phyloP scores from a whole-genome alignment of 192 early-diverging fungal species.

The Backusella morwellensis region DNA sequence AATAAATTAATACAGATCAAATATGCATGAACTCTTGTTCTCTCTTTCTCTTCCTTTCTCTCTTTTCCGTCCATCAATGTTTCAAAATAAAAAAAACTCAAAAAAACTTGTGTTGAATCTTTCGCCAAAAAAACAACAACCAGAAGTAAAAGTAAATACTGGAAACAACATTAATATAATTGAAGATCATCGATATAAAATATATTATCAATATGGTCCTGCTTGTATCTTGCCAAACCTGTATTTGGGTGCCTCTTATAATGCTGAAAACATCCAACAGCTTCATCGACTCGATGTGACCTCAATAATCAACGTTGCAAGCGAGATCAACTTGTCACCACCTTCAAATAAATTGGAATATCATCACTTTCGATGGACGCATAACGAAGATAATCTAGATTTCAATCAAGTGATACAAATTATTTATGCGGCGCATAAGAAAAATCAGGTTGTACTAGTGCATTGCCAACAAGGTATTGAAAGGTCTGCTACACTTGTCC shows the following conservation, averaged over 20 bases:
- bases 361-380: slow-evolving; percentile 67
- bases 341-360: slow-evolving; percentile 41
- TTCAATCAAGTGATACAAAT: slow-evolving; percentile 62
- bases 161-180: neutral
- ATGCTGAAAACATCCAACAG: slow-evolving; percentile 47
- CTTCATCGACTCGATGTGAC: slow-evolving; percentile 51
- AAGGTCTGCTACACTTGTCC: slow-evolving; percentile 79
- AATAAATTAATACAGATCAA: slow-evolving; percentile 5
- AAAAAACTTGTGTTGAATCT: neutral
- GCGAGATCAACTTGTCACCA: slow-evolving; percentile 49
- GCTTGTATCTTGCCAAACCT: slow-evolving; percentile 61
- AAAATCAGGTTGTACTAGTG: slow-evolving; percentile 65
- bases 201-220: slow-evolving; percentile 56
- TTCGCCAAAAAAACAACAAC: slow-evolving; percentile 1
- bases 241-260: slow-evolving; percentile 63
- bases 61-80: neutral
- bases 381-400: slow-evolving; percentile 67
- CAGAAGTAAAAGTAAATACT: neutral
- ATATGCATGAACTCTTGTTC: neutral
- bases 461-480: slow-evolving; percentile 89
- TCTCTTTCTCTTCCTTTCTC: neutral
- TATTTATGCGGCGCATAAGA: slow-evolving; percentile 60
- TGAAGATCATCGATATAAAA: neutral
- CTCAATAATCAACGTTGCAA: slow-evolving; percentile 69
- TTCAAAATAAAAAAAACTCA: neutral